Evolutionary conservation across 2,329 filamentous ascomycete genomes (phyloP), one percentile per base, ranked within the genome.

Genomic region (Pseudodiploospora longispora): DNA sequence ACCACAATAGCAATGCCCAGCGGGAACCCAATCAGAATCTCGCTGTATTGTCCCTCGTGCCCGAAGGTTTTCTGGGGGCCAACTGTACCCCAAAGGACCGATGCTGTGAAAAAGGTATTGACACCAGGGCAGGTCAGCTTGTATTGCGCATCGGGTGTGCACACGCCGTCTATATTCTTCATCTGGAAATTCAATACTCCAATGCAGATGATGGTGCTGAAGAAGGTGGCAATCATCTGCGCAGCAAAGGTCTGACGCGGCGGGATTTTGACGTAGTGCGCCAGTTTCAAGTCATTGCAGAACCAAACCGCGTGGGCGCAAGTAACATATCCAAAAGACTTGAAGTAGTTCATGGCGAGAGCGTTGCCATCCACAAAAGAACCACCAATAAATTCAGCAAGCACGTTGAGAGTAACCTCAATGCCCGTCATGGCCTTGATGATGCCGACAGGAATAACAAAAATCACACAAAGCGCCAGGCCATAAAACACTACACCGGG

Each of bases 241-340:
- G 76, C 76, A 27, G 66, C 61, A 51, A 82, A 82, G 4, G 77
- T 75, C 30, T 78, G 70, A 8, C 74, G 70, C 0, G 78, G 78
- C 5, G 78, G 76, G 12, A 82, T 78, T 63, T 80, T 80, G 62
- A 76, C 69, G 58, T 80, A 80, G 50, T 73, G 70, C 6, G 69
- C 70, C 10, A 73, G 67, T 56, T 73, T 73, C 32, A 71, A 55
- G 49, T 70, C 70, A 50, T 68, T 68, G 46, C 63, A 68, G 55
- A 76, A 76, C 55, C 65, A 65, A 27, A 76, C 61, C n/a, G 72
- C 70, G 48, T 75, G 71, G 0, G 70, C 68, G 41, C 69, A 72
- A 1, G 70, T 72, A 10, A 72, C 66, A 41, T 70, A 70, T 37
- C 70, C 70, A 48, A 72, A 74, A 0, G 67, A 69, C 62, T 75